phyloP scores from a whole-genome alignment of 371 early-diverging fungal species.

The Cokeromyces recurvatus region DNA sequence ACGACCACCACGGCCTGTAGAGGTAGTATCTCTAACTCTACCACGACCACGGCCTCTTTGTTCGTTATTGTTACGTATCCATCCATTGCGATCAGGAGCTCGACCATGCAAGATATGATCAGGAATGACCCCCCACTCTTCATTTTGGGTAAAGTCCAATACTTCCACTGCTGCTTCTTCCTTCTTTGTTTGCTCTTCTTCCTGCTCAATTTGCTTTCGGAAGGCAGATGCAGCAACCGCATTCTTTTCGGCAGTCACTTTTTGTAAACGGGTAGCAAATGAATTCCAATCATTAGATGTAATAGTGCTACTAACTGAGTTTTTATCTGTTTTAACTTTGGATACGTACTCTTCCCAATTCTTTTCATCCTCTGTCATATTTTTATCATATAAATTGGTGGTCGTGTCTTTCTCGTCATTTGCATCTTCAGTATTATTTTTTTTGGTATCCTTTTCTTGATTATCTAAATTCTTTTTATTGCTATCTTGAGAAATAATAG shows the following conservation, averaged over 20 bases:
- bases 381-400: not conserved
- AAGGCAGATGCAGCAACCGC: no score
- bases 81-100: slow-evolving; percentile 5
- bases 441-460: not conserved
- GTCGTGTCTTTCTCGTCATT: not conserved
- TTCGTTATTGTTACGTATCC: slow-evolving; percentile 8
- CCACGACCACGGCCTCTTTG: not conserved
- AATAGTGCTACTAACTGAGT: not conserved
- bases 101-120: not conserved
- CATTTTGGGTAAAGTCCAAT: not conserved
- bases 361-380: slow-evolving; percentile 15
- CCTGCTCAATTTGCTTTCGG: no score
- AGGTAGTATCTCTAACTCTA: no score
- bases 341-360: slow-evolving; percentile 19
- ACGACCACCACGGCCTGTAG: not conserved
- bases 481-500: no score
- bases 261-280: slow-evolving; percentile 13
- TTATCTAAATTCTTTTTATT: no score
- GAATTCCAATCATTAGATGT: slow-evolving; percentile 15
- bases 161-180: not conserved
- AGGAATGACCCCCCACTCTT: slow-evolving; percentile 6
- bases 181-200: not conserved
- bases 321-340: not conserved
- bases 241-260: not conserved
- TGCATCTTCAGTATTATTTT: not conserved